phyloP scores from a whole-genome alignment of 768 basidiomycete species.

The Lanmaoa pseudosensibilis region DNA sequence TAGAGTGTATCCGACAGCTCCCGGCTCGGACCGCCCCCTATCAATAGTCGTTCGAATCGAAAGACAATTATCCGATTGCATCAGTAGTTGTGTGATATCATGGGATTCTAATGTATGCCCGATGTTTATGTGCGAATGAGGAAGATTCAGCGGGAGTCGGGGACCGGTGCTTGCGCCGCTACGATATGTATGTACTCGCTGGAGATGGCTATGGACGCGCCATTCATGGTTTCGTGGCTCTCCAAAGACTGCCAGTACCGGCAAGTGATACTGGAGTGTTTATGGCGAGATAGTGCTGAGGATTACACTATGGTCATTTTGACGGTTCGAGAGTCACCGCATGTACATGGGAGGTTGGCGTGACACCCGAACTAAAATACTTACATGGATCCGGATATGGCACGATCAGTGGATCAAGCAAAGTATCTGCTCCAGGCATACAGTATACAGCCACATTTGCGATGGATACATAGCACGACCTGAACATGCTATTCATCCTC shows the following conservation, averaged over 20 bases:
- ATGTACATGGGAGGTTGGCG: background rate
- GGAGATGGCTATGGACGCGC: too few species aligned
- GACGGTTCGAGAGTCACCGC: background rate
- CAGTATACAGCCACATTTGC: background rate
- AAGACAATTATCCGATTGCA: too few species aligned
- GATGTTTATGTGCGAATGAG: too few species aligned
- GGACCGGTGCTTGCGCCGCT: too few species aligned
- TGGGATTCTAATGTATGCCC: too few species aligned
- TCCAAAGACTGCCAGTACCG: background rate
- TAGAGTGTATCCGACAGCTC: too few species aligned
- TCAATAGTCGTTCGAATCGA: too few species aligned
- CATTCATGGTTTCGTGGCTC: background rate
- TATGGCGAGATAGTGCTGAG: background rate
- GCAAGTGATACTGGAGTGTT: background rate
- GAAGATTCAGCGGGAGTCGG: too few species aligned
- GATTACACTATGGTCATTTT: too few species aligned
- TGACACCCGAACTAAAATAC: background rate
- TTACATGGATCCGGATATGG: constrained; percentile 9
- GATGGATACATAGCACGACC: background rate
- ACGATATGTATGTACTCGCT: too few species aligned
- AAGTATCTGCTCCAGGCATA: background rate
- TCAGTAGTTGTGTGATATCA: too few species aligned
- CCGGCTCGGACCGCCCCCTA: too few species aligned
- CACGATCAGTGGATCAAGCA: background rate
- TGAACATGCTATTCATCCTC: constrained; percentile 13